Conservation (phyloP, 1,139 yeast genomes). For the Protomyces lactucae-debilis region DNA sequence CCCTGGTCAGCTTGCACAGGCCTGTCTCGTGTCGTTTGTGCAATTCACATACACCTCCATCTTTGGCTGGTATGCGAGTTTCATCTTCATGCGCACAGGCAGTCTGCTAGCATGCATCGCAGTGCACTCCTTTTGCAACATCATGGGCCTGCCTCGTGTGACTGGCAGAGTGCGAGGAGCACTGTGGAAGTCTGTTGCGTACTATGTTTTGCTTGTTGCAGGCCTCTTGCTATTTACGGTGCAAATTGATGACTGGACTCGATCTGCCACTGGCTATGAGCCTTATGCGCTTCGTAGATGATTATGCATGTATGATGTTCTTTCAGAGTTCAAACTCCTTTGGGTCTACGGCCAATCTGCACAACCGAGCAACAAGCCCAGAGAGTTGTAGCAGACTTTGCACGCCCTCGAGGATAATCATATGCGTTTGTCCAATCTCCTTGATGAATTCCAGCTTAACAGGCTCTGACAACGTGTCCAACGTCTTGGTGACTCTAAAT, state of each 20-base stretch:
- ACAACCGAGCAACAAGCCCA: conserved; percentile 69
- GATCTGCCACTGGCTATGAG: conserved; percentile 1
- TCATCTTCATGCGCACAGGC: conserved; percentile 50
- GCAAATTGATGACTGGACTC: conserved; percentile 6
- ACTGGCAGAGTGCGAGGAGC: conserved; percentile 31
- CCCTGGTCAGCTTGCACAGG: conserved; percentile 40
- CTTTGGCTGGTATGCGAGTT: conserved; percentile 73
- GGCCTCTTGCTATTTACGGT: conserved; percentile 47
- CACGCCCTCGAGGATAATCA: conserved; percentile 92
- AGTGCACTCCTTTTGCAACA: conserved; percentile 71
- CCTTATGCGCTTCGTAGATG: background rate
- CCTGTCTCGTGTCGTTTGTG: conserved; percentile 45
- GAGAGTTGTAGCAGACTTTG: conserved; percentile 78
- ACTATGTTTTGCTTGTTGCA: conserved; percentile 44
- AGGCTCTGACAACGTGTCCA: conserved; percentile 58
- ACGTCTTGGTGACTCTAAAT: conserved; percentile 76
- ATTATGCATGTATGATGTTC: background rate
- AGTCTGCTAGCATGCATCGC: conserved; percentile 60
- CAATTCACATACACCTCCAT: conserved; percentile 70
- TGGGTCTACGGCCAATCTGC: conserved; percentile 32
- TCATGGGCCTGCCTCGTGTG: conserved; percentile 67
- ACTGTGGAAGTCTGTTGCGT: conserved; percentile 38
- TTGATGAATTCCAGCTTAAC: conserved; percentile 69
- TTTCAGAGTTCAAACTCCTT: conserved; percentile 17
- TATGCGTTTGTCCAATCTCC: conserved; percentile 36